phyloP scores from a whole-genome alignment of 2,329 filamentous ascomycete species.

The Hysterium pulicare region DNA sequence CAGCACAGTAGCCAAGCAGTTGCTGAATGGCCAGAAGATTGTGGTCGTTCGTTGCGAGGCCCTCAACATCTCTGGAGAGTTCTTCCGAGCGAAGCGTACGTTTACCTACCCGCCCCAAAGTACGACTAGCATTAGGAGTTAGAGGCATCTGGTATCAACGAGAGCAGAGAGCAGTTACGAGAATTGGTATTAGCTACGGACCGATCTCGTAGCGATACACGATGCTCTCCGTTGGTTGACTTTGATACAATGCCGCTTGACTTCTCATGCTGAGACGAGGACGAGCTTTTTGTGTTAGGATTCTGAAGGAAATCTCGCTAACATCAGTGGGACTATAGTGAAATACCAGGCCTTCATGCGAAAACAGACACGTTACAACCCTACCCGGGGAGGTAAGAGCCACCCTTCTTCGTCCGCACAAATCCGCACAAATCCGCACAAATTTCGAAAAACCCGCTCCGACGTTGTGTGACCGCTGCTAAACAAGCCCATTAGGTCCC shows the following conservation, averaged over 20 bases:
- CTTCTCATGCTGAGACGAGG: no score
- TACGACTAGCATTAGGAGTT: conserved; percentile 11
- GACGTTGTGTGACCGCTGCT: conserved; percentile 3
- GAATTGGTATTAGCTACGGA: no score
- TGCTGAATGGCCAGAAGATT: conserved; percentile 98
- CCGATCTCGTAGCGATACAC: no score
- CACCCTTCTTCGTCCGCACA: conserved; percentile 10
- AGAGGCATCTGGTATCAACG: neutral
- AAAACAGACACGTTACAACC: conserved; percentile 99
- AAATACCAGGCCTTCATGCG: conserved; percentile 99
- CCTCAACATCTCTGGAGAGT: conserved; percentile 99
- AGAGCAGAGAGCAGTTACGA: no score
- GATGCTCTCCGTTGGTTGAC: no score
- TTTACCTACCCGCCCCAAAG: conserved; percentile 45
- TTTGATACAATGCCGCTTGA: no score
- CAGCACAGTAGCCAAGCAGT: conserved; percentile 97
- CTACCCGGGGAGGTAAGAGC: conserved; percentile 87
- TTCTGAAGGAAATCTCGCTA: no score
- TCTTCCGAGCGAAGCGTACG: conserved; percentile 99
- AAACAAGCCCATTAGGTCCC: conserved; percentile 62
- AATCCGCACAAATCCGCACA: conserved; percentile 8
- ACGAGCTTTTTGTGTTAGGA: no score
- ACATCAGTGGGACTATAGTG: conserved; percentile 60
- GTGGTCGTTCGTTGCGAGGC: conserved; percentile 98
- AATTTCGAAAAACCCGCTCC: neutral